A percentile compares a stretch with the other conserved stretches of the same genome.
Conservation (phyloP, 148 eudicot species). For the Rhododendron ovatum region DNA sequence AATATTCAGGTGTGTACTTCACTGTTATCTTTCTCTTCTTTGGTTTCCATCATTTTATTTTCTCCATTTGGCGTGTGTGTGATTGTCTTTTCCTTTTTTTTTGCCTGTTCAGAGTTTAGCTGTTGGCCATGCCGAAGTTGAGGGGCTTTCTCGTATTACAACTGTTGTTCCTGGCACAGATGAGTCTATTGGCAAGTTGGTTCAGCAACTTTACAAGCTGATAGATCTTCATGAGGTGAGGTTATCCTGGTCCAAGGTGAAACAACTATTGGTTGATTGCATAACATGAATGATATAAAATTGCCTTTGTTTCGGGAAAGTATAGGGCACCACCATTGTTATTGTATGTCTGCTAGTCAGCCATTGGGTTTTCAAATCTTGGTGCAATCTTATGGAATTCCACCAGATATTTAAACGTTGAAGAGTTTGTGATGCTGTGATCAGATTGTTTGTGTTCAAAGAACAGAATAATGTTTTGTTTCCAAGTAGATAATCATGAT, state of each 20-base stretch:
- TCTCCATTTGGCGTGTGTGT: not conserved
- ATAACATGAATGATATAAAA: not conserved
- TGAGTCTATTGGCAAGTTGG: conserved; percentile 75
- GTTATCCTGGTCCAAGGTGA: not conserved
- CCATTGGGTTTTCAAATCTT: not conserved
- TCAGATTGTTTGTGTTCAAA: not conserved
- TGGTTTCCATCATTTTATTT: conserved; percentile 2
- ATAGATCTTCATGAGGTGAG: conserved; percentile 82
- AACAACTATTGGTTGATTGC: not conserved
- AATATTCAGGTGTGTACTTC: conserved; percentile 63
- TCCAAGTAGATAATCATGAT: not conserved
- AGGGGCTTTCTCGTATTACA: conserved; percentile 90
- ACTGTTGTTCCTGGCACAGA: conserved; percentile 94
- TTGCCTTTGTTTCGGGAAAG: not conserved
- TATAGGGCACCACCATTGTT: not conserved
- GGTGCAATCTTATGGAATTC: not conserved
- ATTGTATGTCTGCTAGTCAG: not conserved
- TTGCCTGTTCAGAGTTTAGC: conserved; percentile 66
- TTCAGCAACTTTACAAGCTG: conserved; percentile 76
- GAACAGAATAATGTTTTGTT: not conserved
- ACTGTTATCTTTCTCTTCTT: not conserved
- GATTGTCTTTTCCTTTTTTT: not conserved
- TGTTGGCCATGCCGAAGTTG: conserved; percentile 79
- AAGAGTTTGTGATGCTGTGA: not conserved
- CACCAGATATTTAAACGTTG: not conserved